These are phyloP conservation scores for Prunus mira DNA, from an alignment of 306 rosid genomes.

Conservation along the genomic window DNA sequence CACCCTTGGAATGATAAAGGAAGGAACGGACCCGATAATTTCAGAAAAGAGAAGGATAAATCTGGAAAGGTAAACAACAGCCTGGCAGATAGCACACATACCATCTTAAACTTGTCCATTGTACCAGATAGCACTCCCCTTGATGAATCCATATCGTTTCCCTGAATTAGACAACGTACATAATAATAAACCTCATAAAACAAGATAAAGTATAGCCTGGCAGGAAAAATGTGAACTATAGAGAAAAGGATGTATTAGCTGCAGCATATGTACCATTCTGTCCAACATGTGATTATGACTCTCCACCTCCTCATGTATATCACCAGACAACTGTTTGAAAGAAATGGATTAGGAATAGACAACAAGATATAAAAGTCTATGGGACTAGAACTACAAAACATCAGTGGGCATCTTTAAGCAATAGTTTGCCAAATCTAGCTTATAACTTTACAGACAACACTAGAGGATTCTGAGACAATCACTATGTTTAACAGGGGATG, in stretches of 20 bases:
- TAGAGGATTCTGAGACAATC: not conserved
- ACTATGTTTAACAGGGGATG: not conserved
- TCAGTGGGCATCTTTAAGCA: not conserved
- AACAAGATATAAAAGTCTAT: not conserved
- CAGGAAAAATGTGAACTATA: not conserved
- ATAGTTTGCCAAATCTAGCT: not conserved
- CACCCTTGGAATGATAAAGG: constrained; percentile 3
- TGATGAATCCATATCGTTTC: constrained; percentile 93
- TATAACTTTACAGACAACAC: not conserved
- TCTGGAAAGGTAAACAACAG: constrained; percentile 3
- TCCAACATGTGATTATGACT: constrained; percentile 84
- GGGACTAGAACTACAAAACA: constrained; percentile 11
- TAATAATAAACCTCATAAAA: not conserved
- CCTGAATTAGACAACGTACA: constrained; percentile 38
- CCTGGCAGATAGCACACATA: constrained; percentile 20
- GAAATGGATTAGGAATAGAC: constrained; percentile 19
- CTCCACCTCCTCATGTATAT: constrained; percentile 92
- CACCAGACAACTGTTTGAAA: constrained; percentile 84
- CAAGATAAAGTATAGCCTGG: not conserved
- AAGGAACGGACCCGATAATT: not conserved
- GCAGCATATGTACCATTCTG: constrained; percentile 60
- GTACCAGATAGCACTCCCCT: constrained; percentile 91
- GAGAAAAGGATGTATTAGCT: constrained; percentile 2
- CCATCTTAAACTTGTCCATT: constrained; percentile 94
- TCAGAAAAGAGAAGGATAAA: not conserved